A percentile compares a stretch with the other conserved stretches of the same genome.
Evolutionary conservation across 768 basidiomycete genomes (phyloP).

Genomic region (Botryobasidium botryosum): DNA sequence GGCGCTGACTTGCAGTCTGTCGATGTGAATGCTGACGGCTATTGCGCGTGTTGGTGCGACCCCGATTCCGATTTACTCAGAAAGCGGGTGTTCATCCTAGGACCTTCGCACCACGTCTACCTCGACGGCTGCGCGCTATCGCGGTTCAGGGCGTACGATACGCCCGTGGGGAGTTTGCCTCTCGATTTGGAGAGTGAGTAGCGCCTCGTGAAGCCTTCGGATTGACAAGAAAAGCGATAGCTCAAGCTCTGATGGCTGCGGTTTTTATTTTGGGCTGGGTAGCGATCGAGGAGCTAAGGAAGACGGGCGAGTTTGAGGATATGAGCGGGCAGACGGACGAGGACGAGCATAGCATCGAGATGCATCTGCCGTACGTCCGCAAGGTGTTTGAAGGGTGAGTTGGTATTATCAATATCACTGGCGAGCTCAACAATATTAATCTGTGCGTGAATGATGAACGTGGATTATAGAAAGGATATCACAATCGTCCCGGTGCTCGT

Average conservation of each 20-base stretch:
- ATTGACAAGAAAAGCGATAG: too few species aligned
- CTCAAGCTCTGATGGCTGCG: background rate
- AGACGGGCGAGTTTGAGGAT: constrained; percentile 48
- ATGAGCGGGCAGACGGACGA: constrained; percentile 62
- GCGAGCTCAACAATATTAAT: constrained; percentile 3
- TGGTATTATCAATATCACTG: too few species aligned
- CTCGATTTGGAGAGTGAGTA: constrained; percentile 63
- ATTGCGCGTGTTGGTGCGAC: background rate
- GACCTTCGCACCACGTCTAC: constrained; percentile 88
- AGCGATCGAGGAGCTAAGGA: constrained; percentile 53
- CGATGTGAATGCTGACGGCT: too few species aligned
- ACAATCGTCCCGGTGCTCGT: constrained; percentile 80
- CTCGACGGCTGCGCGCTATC: constrained; percentile 78
- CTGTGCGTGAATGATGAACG: background rate
- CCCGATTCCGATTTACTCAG: constrained; percentile 25
- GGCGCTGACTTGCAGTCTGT: background rate
- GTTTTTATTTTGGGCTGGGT: background rate
- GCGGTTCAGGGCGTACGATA: constrained; percentile 57
- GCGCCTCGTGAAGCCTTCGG: background rate
- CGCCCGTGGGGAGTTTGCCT: constrained; percentile 68
- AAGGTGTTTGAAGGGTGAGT: constrained; percentile 67
- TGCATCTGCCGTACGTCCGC: constrained; percentile 87
- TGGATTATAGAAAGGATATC: constrained; percentile 44
- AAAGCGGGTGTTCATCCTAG: constrained; percentile 83
- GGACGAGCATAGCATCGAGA: constrained; percentile 93